Percentiles rank a stretch among this genome's conserved stretches.
phyloP scores from a whole-genome alignment of 106 monocot species.

The Dioscorea dumetorum region DNA sequence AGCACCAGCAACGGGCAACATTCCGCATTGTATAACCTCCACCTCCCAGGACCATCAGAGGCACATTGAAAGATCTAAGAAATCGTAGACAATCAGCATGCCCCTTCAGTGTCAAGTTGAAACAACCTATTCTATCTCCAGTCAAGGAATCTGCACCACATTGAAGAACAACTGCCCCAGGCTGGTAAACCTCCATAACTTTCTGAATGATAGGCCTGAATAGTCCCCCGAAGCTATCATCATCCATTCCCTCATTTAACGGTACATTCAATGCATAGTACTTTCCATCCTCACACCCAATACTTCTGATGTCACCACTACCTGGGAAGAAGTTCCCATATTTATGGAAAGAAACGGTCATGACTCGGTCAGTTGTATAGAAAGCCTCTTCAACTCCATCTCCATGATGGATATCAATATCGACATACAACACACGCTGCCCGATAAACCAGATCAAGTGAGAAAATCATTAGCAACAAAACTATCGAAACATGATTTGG shows the following conservation, averaged over 20 bases:
- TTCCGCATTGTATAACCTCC: slow-evolving; percentile 15
- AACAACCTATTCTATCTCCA: slow-evolving; percentile 9
- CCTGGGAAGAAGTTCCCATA: slow-evolving; percentile 13
- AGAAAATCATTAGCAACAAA: neutral
- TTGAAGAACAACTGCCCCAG: slow-evolving; percentile 12
- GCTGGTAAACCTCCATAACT: slow-evolving; percentile 12
- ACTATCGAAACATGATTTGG: neutral
- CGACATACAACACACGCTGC: slow-evolving; percentile 15
- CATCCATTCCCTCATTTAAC: slow-evolving; percentile 12
- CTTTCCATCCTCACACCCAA: slow-evolving; percentile 3
- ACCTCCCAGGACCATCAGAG: slow-evolving; percentile 11
- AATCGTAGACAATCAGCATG: slow-evolving; percentile 9
- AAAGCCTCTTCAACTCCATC: slow-evolving; percentile 19
- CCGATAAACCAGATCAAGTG: neutral
- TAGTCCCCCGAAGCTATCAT: slow-evolving; percentile 4
- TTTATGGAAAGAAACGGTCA: slow-evolving; percentile 14
- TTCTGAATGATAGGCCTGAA: slow-evolving; percentile 9
- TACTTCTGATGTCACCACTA: neutral
- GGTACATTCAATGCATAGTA: slow-evolving; percentile 15
- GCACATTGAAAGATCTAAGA: slow-evolving; percentile 15
- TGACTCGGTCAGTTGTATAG: slow-evolving; percentile 13
- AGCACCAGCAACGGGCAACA: slow-evolving; percentile 22
- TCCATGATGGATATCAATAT: slow-evolving; percentile 14
- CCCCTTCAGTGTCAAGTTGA: slow-evolving; percentile 9
- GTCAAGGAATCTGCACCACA: slow-evolving; percentile 11